Base-by-base conservation (phyloP, 495 filamentous ascomycete species). In the Lepraria neglecta region DNA sequence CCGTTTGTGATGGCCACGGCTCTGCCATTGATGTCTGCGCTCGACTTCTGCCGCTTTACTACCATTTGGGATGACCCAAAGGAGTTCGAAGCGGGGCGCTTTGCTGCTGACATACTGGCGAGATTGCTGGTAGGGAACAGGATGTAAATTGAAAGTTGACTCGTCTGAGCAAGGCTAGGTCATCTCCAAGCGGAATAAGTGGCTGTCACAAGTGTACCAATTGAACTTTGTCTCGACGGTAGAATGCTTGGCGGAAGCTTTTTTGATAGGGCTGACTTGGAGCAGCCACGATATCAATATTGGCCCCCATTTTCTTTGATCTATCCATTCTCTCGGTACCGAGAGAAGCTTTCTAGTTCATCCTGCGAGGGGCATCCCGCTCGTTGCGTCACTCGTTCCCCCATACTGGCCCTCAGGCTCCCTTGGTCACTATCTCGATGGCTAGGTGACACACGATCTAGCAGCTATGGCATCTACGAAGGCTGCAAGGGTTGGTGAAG, bases 401-500 rank as follows among this genome's bases (percentile, higher is more conserved):
- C n/a, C 24, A 40, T 30, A 19, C 5, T 2, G n/a, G 3, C 24
- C 0, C 42, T 27, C 1, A 10, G 28, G 28, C 17, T 42, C 40
- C 6, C n/a, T 35, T 10, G 35, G n/a, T 0, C 3, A 33, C 21
- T 7, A 48, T 48, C 19, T 54, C 40, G n/a, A 61, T 61, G 59
- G 43, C 52, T 42, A 46, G 33, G 28, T 40, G 51, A 46, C 30
- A 56, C 40, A 28, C 10, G 27, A 7, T 17, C 15, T 21, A 38
- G 53, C 30, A 44, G 35, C 46, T 21, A 89, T 92, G 89, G 88
- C 91, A 67, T 86, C 91, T 52, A 87, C 84, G 43, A 97, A 96
- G 79, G 89, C 91, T 65, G 89, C 90, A 63, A 87, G 94, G 66
- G 80, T 96, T 72, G 94, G 94, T 71, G 94, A 98, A 86, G 95